These are phyloP conservation scores for Mycena haematopus DNA, from an alignment of 768 basidiomycete genomes.

Conservation along the genomic window DNA sequence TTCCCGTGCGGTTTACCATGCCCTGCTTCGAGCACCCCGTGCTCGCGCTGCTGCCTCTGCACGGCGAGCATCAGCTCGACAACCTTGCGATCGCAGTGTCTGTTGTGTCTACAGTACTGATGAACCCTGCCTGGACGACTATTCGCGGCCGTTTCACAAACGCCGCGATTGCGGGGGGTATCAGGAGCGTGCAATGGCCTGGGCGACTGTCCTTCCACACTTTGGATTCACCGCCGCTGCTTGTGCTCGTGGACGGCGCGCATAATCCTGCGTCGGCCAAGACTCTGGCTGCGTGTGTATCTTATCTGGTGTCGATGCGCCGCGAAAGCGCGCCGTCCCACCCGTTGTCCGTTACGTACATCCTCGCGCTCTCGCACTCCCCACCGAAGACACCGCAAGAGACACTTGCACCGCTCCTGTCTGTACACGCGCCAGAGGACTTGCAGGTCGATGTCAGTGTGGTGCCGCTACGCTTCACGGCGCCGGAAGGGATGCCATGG, in stretches of 20 bases:
- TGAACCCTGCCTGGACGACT: conserved; percentile 41
- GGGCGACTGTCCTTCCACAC: conserved; percentile 82
- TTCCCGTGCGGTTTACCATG: conserved; percentile 50
- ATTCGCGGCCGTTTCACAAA: conserved; percentile 50
- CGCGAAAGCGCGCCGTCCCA: conserved; percentile 5
- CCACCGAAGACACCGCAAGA: conserved; percentile 82
- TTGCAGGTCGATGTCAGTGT: conserved; percentile 46
- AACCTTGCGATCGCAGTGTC: conserved; percentile 79
- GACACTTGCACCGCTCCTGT: conserved; percentile 73
- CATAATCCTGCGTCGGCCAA: conserved; percentile 86
- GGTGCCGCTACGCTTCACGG: conserved; percentile 69
- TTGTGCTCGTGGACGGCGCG: conserved; percentile 88
- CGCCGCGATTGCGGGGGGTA: conserved; percentile 59
- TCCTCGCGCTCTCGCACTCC: conserved; percentile 85
- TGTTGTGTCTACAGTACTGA: conserved; percentile 63
- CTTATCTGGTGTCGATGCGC: conserved; percentile 36
- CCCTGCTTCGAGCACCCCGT: conserved; percentile 52
- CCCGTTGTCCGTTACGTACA: conserved; percentile 61
- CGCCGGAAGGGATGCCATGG: conserved; percentile 96
- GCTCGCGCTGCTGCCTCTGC: conserved; percentile 63
- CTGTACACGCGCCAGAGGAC: conserved; percentile 39
- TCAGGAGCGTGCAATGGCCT: conserved; percentile 71
- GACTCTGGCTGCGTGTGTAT: conserved; percentile 71
- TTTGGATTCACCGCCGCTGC: conserved; percentile 31
- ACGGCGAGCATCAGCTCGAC: conserved; percentile 84